Evolutionary conservation across 805 yeast species (phyloP).

Genomic region (Pichia exigua): DNA sequence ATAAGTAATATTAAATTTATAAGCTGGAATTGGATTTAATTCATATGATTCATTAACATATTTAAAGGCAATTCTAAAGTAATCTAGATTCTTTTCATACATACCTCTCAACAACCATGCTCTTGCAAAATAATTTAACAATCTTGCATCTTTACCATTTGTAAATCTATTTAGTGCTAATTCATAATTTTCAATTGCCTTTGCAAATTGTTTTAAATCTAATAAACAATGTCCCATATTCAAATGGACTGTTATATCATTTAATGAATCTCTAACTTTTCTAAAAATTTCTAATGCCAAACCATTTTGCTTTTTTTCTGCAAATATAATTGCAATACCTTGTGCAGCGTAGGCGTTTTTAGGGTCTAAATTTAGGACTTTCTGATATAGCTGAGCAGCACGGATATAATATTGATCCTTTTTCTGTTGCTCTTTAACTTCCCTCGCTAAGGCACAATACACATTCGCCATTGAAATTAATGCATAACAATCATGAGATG

Average conservation of each 20-base stretch:
- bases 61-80: slow-evolving; percentile 53
- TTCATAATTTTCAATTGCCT: slow-evolving; percentile 85
- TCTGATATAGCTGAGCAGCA: slow-evolving; percentile 88
- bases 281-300: slow-evolving; percentile 81
- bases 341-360: slow-evolving; percentile 93
- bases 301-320: slow-evolving; percentile 68
- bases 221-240: slow-evolving; percentile 83
- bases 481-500: slow-evolving; percentile 86
- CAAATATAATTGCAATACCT: slow-evolving; percentile 89
- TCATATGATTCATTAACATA: slow-evolving; percentile 52
- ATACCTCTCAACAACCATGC: slow-evolving; percentile 82
- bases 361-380: slow-evolving; percentile 78
- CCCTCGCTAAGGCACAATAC: slow-evolving; percentile 77
- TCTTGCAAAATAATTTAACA: slow-evolving; percentile 68
- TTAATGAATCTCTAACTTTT: slow-evolving; percentile 82
- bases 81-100: slow-evolving; percentile 55
- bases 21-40: slow-evolving; percentile 34
- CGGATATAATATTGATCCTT: slow-evolving; percentile 69
- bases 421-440: slow-evolving; percentile 51
- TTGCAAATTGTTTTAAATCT: slow-evolving; percentile 73
- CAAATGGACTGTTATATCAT: slow-evolving; percentile 73
- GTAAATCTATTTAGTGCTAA: slow-evolving; percentile 64
- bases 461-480: slow-evolving; percentile 84
- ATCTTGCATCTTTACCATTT: slow-evolving; percentile 54
- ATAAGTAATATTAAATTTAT: slow-evolving; percentile 74